phyloP scores from a whole-genome alignment of 176 grass and related monocot genomes.

The Hsuehochloa calcarea region DNA sequence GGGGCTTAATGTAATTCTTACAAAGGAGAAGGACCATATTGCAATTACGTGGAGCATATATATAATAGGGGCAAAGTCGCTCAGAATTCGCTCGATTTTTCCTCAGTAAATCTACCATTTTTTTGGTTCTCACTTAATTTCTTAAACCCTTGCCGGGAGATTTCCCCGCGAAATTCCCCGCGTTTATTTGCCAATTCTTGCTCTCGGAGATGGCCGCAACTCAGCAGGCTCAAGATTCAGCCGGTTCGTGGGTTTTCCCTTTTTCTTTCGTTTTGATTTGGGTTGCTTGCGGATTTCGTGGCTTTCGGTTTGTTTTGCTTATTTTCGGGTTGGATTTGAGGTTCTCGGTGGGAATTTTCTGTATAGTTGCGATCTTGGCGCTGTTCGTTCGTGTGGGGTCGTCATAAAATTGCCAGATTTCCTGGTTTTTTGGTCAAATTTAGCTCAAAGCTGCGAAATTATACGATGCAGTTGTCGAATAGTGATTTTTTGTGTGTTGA shows the following conservation, averaged over 20 bases:
- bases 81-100: background rate
- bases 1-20: background rate
- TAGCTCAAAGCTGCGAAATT: background rate
- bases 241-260: background rate
- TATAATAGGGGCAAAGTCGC: background rate
- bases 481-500: background rate
- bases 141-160: background rate
- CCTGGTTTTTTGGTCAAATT: background rate
- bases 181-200: background rate
- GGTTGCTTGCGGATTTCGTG: background rate
- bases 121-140: background rate
- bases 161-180: background rate
- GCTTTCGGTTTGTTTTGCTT: no score
- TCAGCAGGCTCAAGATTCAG: slow-evolving; percentile 27
- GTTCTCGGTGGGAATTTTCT: background rate
- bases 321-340: background rate
- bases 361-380: background rate
- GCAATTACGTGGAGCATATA: background rate
- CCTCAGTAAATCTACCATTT: background rate
- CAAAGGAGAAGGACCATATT: background rate
- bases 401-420: background rate
- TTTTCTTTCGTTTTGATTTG: background rate
- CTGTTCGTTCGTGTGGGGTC: background rate
- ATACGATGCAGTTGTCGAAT: background rate
- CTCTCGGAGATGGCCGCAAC: slow-evolving; percentile 14